Conservation (phyloP, 805 yeast species). For the Danielozyma ontarioensis region DNA sequence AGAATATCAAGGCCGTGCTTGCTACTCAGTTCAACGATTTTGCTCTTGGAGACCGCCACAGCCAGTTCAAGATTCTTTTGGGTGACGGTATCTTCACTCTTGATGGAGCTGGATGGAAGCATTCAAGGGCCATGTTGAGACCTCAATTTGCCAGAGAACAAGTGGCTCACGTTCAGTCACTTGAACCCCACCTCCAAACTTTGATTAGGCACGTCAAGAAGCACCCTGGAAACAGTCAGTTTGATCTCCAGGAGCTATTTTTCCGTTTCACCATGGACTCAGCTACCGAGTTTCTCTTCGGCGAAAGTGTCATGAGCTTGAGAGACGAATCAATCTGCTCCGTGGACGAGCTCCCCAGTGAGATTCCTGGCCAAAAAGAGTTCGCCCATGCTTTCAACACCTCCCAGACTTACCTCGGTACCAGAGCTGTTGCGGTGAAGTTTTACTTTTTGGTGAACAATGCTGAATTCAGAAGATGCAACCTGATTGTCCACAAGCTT, state of each 20-base stretch:
- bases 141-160: constrained; percentile 37
- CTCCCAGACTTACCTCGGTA: constrained; percentile 27
- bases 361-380: constrained; percentile 17
- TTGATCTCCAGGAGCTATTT: constrained; percentile 32
- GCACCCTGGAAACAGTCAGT: constrained; percentile 13
- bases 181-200: constrained; percentile 26
- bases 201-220: constrained; percentile 20
- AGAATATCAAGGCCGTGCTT: constrained; percentile 31
- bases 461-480: constrained; percentile 24
- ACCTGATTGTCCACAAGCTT: constrained; percentile 26
- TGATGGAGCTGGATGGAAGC: constrained; percentile 36
- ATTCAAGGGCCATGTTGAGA: constrained; percentile 30
- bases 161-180: constrained; percentile 27
- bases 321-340: constrained; percentile 10
- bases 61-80: constrained; percentile 25
- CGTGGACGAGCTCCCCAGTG: constrained; percentile 1
- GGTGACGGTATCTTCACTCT: constrained; percentile 37
- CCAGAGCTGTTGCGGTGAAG: constrained; percentile 27
- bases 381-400: constrained; percentile 33
- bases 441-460: constrained; percentile 22
- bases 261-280: constrained; percentile 34
- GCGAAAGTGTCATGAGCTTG: constrained; percentile 29
- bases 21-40: constrained; percentile 36
- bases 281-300: constrained; percentile 38
- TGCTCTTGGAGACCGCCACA: constrained; percentile 27